Conservation (phyloP, 495 filamentous ascomycete species). For the Geoglossum glabrum region DNA sequence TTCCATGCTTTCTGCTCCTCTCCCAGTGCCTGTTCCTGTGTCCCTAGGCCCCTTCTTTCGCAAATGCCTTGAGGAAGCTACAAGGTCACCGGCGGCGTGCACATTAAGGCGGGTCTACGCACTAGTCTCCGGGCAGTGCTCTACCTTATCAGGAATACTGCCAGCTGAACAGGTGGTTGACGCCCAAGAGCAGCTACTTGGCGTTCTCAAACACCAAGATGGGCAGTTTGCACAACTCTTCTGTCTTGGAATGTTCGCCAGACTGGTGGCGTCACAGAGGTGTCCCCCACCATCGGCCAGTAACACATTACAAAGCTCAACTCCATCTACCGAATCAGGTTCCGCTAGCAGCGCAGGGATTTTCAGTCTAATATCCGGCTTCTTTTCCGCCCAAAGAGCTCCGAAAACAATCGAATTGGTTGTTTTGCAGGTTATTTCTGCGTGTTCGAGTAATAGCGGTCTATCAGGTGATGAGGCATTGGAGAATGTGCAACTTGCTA, state of each 20-base stretch:
- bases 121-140: slow-evolving; percentile 20
- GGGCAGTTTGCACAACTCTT: slow-evolving; percentile 28
- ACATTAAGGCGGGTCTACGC: slow-evolving; percentile 25
- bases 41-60: slow-evolving; percentile 23
- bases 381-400: slow-evolving; percentile 28
- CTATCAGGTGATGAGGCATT: slow-evolving; percentile 21
- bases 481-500: slow-evolving; percentile 30
- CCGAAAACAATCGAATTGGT: slow-evolving; percentile 35
- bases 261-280: slow-evolving; percentile 15
- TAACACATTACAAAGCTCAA: slow-evolving; percentile 2
- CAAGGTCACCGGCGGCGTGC: slow-evolving; percentile 19
- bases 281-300: neutral
- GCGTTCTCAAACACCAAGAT: slow-evolving; percentile 25
- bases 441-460: slow-evolving; percentile 26
- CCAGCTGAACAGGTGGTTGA: slow-evolving; percentile 22
- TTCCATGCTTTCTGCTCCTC: slow-evolving; percentile 23
- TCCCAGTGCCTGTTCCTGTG: slow-evolving; percentile 21
- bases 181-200: slow-evolving; percentile 26
- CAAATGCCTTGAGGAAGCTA: slow-evolving; percentile 18
- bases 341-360: neutral
- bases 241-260: slow-evolving; percentile 29
- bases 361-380: slow-evolving; percentile 12
- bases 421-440: slow-evolving; percentile 29
- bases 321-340: neutral
- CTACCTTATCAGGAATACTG: slow-evolving; percentile 18